Conservation (phyloP, 345 rosid genomes). For the Eucalyptus cloeziana region DNA sequence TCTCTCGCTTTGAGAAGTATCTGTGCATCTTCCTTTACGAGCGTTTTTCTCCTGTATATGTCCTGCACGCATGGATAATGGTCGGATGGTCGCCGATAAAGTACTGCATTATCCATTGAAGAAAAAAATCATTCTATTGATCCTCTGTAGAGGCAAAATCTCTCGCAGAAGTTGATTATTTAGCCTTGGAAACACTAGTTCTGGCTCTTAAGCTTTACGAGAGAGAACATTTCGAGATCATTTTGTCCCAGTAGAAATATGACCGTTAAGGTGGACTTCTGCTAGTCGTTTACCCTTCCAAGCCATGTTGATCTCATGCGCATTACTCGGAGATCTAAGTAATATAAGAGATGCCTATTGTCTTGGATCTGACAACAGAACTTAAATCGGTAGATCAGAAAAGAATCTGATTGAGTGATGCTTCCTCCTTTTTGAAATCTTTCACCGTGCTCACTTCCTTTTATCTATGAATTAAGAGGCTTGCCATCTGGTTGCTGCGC, state of each 20-base stretch:
- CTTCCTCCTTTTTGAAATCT: neutral
- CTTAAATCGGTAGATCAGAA: neutral
- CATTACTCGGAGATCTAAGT: neutral
- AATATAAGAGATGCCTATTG: neutral
- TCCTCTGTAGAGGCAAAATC: neutral
- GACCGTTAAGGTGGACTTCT: neutral
- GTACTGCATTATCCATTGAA: neutral
- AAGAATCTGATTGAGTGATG: neutral
- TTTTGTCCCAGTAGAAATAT: neutral
- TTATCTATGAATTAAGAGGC: slow-evolving; percentile 21
- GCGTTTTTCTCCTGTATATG: neutral
- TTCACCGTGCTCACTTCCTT: neutral
- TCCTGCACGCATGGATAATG: neutral
- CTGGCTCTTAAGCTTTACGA: neutral
- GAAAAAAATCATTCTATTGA: neutral
- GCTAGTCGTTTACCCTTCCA: neutral
- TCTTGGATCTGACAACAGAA: neutral
- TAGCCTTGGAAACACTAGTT: neutral
- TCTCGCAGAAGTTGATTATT: neutral
- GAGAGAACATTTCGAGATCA: neutral
- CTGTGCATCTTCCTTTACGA: neutral
- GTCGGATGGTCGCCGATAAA: neutral
- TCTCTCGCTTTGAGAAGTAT: neutral
- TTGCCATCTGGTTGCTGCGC: slow-evolving; percentile 48
- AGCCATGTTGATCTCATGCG: neutral